Base-by-base conservation (phyloP, 345 rosid species). In the Angophora floribunda region DNA sequence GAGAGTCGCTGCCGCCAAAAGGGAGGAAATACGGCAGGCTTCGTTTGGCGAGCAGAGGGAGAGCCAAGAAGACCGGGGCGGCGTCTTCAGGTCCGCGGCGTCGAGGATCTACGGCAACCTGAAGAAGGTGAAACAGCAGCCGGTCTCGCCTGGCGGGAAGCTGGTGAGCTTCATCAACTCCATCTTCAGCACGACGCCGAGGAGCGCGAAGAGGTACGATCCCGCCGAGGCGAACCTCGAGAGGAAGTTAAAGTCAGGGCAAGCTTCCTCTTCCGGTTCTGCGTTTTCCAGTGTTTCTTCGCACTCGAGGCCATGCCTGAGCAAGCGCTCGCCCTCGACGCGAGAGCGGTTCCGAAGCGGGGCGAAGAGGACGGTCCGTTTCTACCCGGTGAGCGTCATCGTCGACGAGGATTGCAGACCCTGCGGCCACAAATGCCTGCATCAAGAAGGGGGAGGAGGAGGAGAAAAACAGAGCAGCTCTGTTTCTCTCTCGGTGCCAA, bases 131-230 rank as follows among this genome's bases (percentile, higher is more conserved):
- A 95, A 95, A 85, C 96, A 95, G 67, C 98, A 96, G 61, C 98
- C 99, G 67, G 93, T 96, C 93, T 98, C 99, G 15, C 99, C 99
- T 0, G 96, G 93, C 16, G 96, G 94, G 26, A 87, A 97, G 86
- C 89, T 98, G 67, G 92, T 95, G 2, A 94, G 86, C 65, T 97
- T 97, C 92, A 90, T 97, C 87, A 95, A 94, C 84, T 96, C 98
- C 26, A 87, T 98, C 86, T 95, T 98, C 89, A 93, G 84, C 84
- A 12, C 84, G 49, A 75, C 89, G 57, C 95, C 63, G 94, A 92
- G 87, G 89, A 88, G 36, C 75, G 57, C n/a, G 36, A 84, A 85
- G 86, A 88, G 61, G 89, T 22, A 80, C 86, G 57, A 24, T 41
- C 21, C 30, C 85, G 9, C 55, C 82, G 67, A 87, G 65, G 86